Conservation (phyloP, 345 rosid species). For the Syzygium aqueum region DNA sequence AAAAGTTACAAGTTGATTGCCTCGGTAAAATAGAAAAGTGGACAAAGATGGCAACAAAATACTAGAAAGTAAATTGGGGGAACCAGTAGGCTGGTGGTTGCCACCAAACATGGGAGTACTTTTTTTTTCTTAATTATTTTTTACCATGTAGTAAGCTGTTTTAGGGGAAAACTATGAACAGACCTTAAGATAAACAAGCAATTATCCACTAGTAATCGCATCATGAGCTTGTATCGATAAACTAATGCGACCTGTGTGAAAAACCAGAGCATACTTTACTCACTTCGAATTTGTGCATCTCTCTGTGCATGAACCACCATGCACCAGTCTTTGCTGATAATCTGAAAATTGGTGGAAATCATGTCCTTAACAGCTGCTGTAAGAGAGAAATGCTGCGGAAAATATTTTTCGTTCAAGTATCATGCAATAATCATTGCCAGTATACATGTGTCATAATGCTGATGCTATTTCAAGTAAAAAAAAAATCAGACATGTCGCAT, state of each 20-base stretch:
- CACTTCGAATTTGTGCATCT: constrained; percentile 1
- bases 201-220: background rate
- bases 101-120: background rate
- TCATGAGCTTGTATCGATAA: background rate
- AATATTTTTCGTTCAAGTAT: background rate
- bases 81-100: background rate
- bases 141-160: background rate
- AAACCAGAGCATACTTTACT: background rate
- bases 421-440: background rate
- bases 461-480: background rate
- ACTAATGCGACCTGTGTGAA: background rate
- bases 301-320: constrained; percentile 88
- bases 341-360: constrained; percentile 20
- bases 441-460: background rate
- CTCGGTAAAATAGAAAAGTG: background rate
- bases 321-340: constrained; percentile 65
- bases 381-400: background rate
- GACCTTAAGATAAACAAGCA: background rate
- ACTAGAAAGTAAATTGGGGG: background rate
- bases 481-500: accelerated
- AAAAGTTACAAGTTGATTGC: background rate
- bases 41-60: background rate
- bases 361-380: background rate
- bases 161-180: background rate
- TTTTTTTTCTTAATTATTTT: background rate